A percentile compares a stretch with the other conserved stretches of the same genome.
Conservation (phyloP, 1,284 basidiomycete species). For the Stygiomarasmius scandens region DNA sequence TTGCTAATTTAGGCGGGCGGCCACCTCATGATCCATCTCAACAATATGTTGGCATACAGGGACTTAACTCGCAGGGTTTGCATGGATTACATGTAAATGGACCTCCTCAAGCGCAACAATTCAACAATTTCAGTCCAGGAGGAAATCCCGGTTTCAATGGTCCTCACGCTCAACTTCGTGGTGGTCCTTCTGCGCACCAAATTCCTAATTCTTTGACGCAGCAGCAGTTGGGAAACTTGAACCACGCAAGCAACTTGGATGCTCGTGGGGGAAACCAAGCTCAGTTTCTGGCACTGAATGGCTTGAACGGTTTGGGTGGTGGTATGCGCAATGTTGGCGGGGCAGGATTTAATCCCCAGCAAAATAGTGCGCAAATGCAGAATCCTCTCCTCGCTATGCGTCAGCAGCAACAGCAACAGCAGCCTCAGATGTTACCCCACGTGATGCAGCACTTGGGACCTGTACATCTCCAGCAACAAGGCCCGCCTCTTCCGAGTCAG, state of each 20-base stretch:
- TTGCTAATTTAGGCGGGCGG: conserved; percentile 79
- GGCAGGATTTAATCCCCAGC: conserved; percentile 59
- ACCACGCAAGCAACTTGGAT: conserved; percentile 57
- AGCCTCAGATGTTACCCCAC: conserved; percentile 50
- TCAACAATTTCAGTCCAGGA: conserved; percentile 51
- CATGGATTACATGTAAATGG: conserved; percentile 52
- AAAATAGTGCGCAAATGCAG: conserved; percentile 42
- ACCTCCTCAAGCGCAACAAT: conserved; percentile 45
- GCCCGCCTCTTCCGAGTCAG: conserved; percentile 49
- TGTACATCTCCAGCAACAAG: conserved; percentile 65
- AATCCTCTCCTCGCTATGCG: conserved; percentile 42
- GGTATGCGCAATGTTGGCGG: conserved; percentile 42
- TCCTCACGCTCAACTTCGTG: conserved; percentile 46
- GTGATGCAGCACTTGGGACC: conserved; percentile 57
- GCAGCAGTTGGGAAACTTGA: conserved; percentile 48
- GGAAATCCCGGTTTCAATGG: conserved; percentile 48
- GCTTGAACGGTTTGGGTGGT: conserved; percentile 39
- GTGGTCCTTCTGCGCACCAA: conserved; percentile 49
- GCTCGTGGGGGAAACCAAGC: conserved; percentile 51
- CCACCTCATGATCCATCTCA: conserved; percentile 72
- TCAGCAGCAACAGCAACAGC: conserved; percentile 47
- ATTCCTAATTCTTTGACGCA: conserved; percentile 45
- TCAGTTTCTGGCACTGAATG: conserved; percentile 49
- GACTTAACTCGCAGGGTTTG: conserved; percentile 46
- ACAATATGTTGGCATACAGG: conserved; percentile 61